Evolutionary conservation across 345 rosid species (phyloP).

Genomic region (Boechera stricta): DNA sequence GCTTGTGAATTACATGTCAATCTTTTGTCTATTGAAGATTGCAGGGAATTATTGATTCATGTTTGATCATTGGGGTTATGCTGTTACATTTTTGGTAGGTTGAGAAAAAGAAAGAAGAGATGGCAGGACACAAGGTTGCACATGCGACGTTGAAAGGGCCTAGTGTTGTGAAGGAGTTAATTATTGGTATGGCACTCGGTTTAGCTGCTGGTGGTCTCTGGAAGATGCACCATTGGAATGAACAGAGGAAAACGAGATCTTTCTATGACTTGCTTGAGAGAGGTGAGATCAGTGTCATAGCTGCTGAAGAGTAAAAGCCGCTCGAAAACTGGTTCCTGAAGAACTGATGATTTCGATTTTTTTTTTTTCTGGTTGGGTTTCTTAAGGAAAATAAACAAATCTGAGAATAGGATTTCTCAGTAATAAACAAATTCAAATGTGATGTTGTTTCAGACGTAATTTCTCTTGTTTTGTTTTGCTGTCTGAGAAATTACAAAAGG

Average conservation of each 20-base stretch:
- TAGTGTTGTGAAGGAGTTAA: constrained; percentile 75
- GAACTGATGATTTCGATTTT: not conserved
- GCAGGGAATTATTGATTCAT: not conserved
- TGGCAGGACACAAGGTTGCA: constrained; percentile 77
- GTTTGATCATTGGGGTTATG: constrained; percentile 20
- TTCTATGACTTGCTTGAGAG: constrained; percentile 78
- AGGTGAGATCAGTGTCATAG: constrained; percentile 84
- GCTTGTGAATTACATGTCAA: not conserved
- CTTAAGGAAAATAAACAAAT: constrained; percentile 32
- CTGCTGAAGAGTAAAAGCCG: constrained; percentile 52
- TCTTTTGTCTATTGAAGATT: not conserved
- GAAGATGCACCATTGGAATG: constrained; percentile 87
- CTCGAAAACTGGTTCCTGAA: not conserved
- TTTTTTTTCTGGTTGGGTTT: not conserved
- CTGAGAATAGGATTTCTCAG: constrained; percentile 16
- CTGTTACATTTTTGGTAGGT: constrained; percentile 25
- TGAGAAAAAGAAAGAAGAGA: constrained; percentile 43
- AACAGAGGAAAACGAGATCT: constrained; percentile 73
- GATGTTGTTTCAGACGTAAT: constrained; percentile 23
- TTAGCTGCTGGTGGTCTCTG: constrained; percentile 66
- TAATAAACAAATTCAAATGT: constrained; percentile 12
- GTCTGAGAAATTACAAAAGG: not conserved
- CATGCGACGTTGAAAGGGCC: constrained; percentile 84
- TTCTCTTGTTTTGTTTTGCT: constrained; percentile 1
- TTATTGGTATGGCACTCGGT: constrained; percentile 62